phyloP scores from a whole-genome alignment of 176 grass and related monocot species.

The Ampelocalamus luodianensis region DNA sequence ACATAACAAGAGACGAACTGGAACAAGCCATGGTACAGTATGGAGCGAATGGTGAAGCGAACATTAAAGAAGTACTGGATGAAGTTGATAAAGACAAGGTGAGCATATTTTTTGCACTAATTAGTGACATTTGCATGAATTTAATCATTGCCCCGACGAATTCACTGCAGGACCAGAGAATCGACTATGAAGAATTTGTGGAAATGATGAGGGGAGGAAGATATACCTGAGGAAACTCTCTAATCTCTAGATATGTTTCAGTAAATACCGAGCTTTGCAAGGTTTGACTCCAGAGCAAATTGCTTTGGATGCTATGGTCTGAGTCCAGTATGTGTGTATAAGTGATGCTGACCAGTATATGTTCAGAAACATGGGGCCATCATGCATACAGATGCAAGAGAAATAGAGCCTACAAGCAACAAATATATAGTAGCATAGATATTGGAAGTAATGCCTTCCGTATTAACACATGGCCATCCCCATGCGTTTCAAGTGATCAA shows the following conservation, averaged over 20 bases:
- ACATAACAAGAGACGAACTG: slow-evolving; percentile 95
- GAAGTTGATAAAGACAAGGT: slow-evolving; percentile 84
- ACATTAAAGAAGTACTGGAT: slow-evolving; percentile 73
- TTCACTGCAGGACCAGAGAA: slow-evolving; percentile 65
- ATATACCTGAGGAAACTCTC: slow-evolving; percentile 32
- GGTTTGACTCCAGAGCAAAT: slow-evolving; percentile 32
- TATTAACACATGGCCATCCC: no score
- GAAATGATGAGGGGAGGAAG: slow-evolving; percentile 82
- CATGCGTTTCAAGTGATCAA: no score
- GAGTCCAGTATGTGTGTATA: not conserved
- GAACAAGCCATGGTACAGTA: slow-evolving; percentile 73
- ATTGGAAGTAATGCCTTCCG: no score
- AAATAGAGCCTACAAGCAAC: not conserved
- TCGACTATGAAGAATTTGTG: slow-evolving; percentile 82
- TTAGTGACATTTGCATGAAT: not conserved
- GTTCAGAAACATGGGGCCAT: slow-evolving; percentile 1
- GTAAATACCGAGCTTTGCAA: slow-evolving; percentile 23
- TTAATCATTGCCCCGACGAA: slow-evolving; percentile 20
- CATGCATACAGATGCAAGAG: not conserved
- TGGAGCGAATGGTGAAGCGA: slow-evolving; percentile 72
- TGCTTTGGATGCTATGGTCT: not conserved
- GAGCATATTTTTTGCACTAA: slow-evolving; percentile 22
- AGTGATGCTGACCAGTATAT: slow-evolving; percentile 17
- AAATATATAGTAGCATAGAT: no score
- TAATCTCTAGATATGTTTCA: slow-evolving; percentile 34